Base-by-base conservation (phyloP, 129 eudicot species). In the Glebionis coronaria region DNA sequence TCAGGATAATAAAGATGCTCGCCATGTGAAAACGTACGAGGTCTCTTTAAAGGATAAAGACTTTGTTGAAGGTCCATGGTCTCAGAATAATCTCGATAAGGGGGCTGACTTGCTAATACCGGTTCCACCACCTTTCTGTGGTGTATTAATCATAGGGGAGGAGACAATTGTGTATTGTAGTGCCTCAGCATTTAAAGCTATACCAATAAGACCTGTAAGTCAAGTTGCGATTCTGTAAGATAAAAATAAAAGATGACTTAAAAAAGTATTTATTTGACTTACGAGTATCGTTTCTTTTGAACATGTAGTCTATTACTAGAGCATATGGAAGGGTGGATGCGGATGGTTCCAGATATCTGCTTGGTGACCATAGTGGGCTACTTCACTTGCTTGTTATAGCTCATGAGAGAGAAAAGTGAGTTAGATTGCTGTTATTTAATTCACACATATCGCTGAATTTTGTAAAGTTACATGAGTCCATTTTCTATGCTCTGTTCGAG, bases 301-400 rank as follows among this genome's bases (percentile, higher is more conserved):
- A 31, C n/a, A 21, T 57, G 21, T 61, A 93, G 99, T 82, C 93
- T 49, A 89, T 93, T 56, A 93, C 97, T 67, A 84, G 82, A 84
- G 91, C 99, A 18, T 93, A 93, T 75, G 99, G 99, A 38, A 86
- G 97, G 97, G n/a, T 93, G 66, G 99, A 93, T 79, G 90, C 95
- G 23, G 95, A 93, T 77, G 99, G 99, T 70, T 93, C 99, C n/a
- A n/a, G n/a, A n/a, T n/a, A n/a, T 63, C 76, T 93, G 70, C 93
- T 93, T 35, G 97, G 99, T 55, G 99, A 93, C 79, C 99, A 89
- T 65, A 81, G 82, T 53, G 99, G 99, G 53, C 97, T 93, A 63
- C 91, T 93, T 58, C 99, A 89, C 79, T 81, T 93, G 67, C 96
- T 93, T 79, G 99, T 93, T 56, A 89, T 93, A 38, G 91, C 90